Conservation (phyloP, 2,329 filamentous ascomycete genomes). For the Basipetospora sp. region DNA sequence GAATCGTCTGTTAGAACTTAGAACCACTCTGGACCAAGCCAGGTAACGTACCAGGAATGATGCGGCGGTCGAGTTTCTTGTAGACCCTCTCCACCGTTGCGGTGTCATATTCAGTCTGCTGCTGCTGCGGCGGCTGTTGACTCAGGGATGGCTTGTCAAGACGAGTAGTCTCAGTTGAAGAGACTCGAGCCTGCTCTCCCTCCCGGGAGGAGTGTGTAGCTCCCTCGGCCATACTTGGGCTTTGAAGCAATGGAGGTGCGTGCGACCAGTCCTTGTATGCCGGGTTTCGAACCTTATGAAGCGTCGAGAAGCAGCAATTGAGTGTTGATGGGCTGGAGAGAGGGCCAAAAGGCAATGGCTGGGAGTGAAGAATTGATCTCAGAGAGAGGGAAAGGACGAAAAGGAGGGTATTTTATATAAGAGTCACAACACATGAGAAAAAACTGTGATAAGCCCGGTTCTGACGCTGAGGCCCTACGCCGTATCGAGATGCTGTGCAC, state of each 20-base stretch:
- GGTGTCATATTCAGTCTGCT: slow-evolving; percentile 28
- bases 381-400: too few relatives aligned
- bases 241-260: slow-evolving; percentile 36
- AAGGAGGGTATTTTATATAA: too few relatives aligned
- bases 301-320: slow-evolving; percentile 2
- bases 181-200: slow-evolving; percentile 17
- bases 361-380: too few relatives aligned
- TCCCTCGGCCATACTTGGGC: slow-evolving; percentile 31
- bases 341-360: too few relatives aligned
- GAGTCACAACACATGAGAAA: too few relatives aligned
- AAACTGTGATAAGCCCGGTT: too few relatives aligned
- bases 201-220: slow-evolving; percentile 16
- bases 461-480: too few relatives aligned
- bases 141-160: slow-evolving; percentile 1
- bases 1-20: not conserved
- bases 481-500: too few relatives aligned
- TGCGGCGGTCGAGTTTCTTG: slow-evolving; percentile 41
- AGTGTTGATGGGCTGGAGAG: slow-evolving; percentile 1
- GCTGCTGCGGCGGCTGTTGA: slow-evolving; percentile 2
- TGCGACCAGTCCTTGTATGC: slow-evolving; percentile 20
- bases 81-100: slow-evolving; percentile 42
- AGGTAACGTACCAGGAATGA: slow-evolving; percentile 39
- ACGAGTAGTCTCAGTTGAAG: not conserved
- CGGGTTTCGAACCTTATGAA: not conserved
- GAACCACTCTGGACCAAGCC: not conserved